phyloP scores from a whole-genome alignment of 768 basidiomycete genomes.

The Lentinula edodes region DNA sequence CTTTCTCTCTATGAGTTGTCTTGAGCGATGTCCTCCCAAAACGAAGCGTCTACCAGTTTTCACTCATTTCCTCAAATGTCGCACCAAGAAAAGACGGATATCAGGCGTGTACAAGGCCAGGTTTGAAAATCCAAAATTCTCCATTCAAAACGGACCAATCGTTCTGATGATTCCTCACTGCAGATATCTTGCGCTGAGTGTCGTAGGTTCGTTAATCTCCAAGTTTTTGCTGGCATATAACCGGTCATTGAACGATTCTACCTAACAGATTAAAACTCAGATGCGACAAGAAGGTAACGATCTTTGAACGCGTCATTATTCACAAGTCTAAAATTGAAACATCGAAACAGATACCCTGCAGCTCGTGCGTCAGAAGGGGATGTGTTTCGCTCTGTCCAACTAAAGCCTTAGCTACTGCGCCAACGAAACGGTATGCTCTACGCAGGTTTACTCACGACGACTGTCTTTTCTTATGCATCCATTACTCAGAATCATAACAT shows the following conservation, averaged over 20 bases:
- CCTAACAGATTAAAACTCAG: conserved; percentile 28
- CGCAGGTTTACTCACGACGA: conserved; percentile 38
- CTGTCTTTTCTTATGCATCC: not conserved
- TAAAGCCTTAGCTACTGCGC: not conserved
- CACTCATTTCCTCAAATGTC: not conserved
- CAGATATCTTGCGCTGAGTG: conserved; percentile 24
- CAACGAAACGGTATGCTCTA: not conserved
- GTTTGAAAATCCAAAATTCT: not conserved
- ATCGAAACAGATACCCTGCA: conserved; percentile 31
- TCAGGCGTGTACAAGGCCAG: not conserved
- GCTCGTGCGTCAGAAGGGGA: conserved; percentile 47
- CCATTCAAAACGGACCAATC: not conserved
- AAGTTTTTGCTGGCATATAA: not conserved
- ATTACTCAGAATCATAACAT: conserved; percentile 22
- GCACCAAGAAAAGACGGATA: not conserved
- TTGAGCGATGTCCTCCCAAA: not conserved
- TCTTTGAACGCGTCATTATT: not conserved
- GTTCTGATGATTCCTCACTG: not conserved
- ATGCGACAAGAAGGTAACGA: conserved; percentile 37
- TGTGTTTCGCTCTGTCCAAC: conserved; percentile 54
- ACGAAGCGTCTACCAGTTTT: not conserved
- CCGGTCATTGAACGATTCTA: not conserved
- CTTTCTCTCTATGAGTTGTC: not conserved
- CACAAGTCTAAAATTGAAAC: not conserved
- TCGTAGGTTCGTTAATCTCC: conserved; percentile 24